phyloP scores from a whole-genome alignment of 345 rosid genomes.

The Nephelium lappaceum region DNA sequence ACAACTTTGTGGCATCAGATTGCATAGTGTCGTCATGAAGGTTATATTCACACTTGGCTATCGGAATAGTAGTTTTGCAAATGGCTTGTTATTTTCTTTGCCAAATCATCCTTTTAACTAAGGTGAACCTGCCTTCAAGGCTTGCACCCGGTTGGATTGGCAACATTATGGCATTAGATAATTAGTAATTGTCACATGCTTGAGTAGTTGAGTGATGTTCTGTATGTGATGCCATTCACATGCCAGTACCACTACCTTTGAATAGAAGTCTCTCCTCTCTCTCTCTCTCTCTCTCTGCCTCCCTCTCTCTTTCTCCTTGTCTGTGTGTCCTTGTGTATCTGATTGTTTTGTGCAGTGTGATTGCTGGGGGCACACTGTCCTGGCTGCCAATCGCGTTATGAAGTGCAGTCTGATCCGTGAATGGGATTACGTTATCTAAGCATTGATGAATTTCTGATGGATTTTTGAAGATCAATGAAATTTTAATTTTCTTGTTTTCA shows the following conservation, averaged over 20 bases:
- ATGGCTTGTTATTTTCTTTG: neutral
- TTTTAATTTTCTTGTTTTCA: conserved; percentile 6
- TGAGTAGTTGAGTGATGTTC: neutral
- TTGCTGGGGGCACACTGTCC: neutral
- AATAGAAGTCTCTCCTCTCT: too few relatives aligned
- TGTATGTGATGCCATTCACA: neutral
- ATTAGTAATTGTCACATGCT: neutral
- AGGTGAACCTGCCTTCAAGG: neutral
- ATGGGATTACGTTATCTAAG: neutral
- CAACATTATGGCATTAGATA: neutral
- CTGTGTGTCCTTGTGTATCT: neutral
- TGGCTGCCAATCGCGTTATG: neutral
- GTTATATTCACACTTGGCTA: neutral
- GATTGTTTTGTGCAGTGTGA: conserved; percentile 2
- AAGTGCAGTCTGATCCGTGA: neutral
- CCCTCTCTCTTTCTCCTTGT: neutral
- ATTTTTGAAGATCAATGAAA: neutral
- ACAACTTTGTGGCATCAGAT: neutral
- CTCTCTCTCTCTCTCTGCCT: neutral
- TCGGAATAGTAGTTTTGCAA: too few relatives aligned
- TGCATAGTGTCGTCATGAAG: neutral
- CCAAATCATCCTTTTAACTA: neutral
- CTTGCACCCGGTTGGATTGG: neutral
- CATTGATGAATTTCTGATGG: neutral
- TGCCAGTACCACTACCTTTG: neutral